Base-by-base conservation (phyloP, 2,329 filamentous ascomycete species). In the Fusarium chaquense region DNA sequence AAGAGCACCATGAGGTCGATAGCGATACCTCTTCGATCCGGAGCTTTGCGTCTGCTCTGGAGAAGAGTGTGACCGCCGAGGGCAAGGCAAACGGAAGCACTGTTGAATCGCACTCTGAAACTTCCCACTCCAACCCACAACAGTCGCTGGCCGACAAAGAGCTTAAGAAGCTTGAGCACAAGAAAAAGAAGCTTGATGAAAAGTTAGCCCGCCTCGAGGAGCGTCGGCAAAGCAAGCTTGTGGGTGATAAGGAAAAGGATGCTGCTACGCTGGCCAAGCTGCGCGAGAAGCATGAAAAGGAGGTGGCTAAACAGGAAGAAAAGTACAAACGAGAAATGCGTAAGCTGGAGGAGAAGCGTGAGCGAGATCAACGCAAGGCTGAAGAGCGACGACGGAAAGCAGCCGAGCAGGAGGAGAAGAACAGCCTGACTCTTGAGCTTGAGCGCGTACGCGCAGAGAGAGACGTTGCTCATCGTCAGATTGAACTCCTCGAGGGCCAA, bases 241-340 rank as follows among this genome's bases (percentile, higher is more conserved):
- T 79, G 13, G 86, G 86, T 35, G 82, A 83, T 62, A 78, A 84
- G 67, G 80, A 82, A 51, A 81, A 85, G 58, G 86, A 90, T 46
- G 82, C 81, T 51, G 78, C 81, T 2, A 81, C 83, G 3, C 67
- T 88, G 7, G 83, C 85, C 32, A 91, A 89, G 76, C 82, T 89
- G 10, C 84, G 86, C 32, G 88, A 90, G 75, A 90, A 87, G 74
- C 88, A 92, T 76, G 85, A 88, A 46, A 83, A 82, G 49, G 89
- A 91, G 68, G 76, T 90, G 0, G 86, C 87, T 44, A 92, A 90
- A 75, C 87, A 90, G 54, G 87, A 91, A 70, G 89, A 89, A 35
- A 90, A 89, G 70, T 89, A 90, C 71, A 84, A 86, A 67, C 85
- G 84, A 15, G 90, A 93, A 73, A 81, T 91, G 46, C 81, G 81